Conservation (phyloP, 1,284 basidiomycete species). For the Puccinia triticina region DNA sequence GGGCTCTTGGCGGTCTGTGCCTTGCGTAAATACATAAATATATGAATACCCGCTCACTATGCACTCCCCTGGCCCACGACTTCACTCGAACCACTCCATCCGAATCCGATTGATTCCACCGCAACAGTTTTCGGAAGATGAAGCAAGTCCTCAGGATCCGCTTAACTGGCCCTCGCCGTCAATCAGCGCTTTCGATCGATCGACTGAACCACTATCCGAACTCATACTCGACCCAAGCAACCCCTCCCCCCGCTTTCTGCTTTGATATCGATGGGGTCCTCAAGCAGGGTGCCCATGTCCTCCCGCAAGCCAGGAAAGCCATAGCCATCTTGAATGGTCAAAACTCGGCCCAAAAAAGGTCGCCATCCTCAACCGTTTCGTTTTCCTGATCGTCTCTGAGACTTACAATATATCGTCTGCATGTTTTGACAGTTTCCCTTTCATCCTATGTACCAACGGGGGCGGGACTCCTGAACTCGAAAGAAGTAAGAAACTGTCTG, state of each 20-base stretch:
- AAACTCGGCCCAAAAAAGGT: constrained; percentile 19
- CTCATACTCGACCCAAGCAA: constrained; percentile 14
- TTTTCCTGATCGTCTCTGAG: neutral
- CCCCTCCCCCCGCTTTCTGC: constrained; percentile 19
- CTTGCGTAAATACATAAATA: no score
- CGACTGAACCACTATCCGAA: neutral
- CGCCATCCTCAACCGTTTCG: neutral
- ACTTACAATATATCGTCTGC: neutral
- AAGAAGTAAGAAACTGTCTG: constrained; percentile 17
- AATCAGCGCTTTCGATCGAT: neutral
- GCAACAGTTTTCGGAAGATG: no score
- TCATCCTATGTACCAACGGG: constrained; percentile 49
- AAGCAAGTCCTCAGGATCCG: neutral
- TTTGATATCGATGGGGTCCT: constrained; percentile 48
- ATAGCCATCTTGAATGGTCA: constrained; percentile 27
- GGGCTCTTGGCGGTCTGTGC: no score
- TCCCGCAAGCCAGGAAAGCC: constrained; percentile 40
- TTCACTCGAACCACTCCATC: no score
- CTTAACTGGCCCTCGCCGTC: neutral
- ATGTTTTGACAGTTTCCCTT: constrained; percentile 27
- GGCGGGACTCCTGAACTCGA: constrained; percentile 37
- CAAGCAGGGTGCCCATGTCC: constrained; percentile 31
- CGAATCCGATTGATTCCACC: no score
- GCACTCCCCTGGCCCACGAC: no score
- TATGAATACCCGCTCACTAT: no score